These are phyloP conservation scores for Mycena kentingensis DNA, from an alignment of 768 basidiomycete species.

Conservation along the genomic window DNA sequence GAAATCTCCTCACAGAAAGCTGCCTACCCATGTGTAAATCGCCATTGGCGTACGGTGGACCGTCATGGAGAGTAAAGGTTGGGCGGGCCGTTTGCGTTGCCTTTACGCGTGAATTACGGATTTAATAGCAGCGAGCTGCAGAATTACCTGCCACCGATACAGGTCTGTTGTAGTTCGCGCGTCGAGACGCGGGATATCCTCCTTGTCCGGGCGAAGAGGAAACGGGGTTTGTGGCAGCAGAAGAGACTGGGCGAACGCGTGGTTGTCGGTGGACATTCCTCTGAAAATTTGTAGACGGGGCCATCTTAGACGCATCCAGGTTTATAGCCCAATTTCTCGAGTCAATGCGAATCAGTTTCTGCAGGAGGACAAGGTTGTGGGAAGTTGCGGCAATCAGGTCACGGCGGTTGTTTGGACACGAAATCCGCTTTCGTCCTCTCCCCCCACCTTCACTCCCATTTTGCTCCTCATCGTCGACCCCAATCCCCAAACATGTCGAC, in stretches of 20 bases:
- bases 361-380: no score
- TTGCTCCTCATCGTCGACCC: not conserved
- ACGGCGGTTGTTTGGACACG: not conserved
- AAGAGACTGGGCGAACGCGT: slow-evolving; percentile 58
- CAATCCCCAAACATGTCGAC: not conserved
- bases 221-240: slow-evolving; percentile 82
- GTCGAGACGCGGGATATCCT: slow-evolving; percentile 60
- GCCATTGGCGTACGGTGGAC: slow-evolving; percentile 97
- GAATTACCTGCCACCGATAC: slow-evolving; percentile 73
- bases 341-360: no score
- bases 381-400: not conserved
- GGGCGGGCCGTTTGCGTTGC: slow-evolving; percentile 64
- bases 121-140: not conserved
- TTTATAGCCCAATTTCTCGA: not conserved
- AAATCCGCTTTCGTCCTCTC: not conserved
- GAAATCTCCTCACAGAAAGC: not conserved
- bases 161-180: slow-evolving; percentile 69
- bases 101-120: slow-evolving; percentile 38
- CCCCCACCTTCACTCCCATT: not conserved
- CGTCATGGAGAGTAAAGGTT: slow-evolving; percentile 88
- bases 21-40: slow-evolving; percentile 87
- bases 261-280: slow-evolving; percentile 27
- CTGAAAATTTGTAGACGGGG: not conserved
- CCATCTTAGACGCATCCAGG: slow-evolving; percentile 1
- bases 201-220: slow-evolving; percentile 66